Evolutionary conservation across 2,329 filamentous ascomycete genomes (phyloP).

Genomic region (Elsinoe ampelina): DNA sequence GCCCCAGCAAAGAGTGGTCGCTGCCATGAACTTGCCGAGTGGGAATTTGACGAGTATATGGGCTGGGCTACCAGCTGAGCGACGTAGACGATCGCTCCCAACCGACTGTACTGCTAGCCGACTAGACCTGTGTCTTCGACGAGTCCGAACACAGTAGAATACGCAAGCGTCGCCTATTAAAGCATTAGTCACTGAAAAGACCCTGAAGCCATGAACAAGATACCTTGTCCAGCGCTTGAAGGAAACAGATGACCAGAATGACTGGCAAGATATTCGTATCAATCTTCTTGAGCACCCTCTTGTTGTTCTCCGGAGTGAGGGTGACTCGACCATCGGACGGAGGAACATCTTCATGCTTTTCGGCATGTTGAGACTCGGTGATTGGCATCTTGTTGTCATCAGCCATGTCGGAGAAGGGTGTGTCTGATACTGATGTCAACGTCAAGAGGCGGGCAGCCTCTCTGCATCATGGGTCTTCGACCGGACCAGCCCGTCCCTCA

Average conservation of each 20-base stretch:
- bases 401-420: neutral
- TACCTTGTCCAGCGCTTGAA: slow-evolving; percentile 55
- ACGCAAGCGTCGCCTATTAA: slow-evolving; percentile 33
- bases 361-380: neutral
- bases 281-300: slow-evolving; percentile 42
- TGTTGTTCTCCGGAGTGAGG: slow-evolving; percentile 46
- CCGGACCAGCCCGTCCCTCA: neutral
- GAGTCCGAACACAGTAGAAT: slow-evolving; percentile 55
- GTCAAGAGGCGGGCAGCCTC: neutral
- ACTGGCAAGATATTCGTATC: slow-evolving; percentile 45
- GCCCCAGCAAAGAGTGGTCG: slow-evolving; percentile 45
- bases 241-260: slow-evolving; percentile 52
- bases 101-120: slow-evolving; percentile 47
- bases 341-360: neutral
- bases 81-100: slow-evolving; percentile 45
- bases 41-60: slow-evolving; percentile 51
- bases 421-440: neutral
- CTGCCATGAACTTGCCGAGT: slow-evolving; percentile 50
- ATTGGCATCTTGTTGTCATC: neutral
- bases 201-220: slow-evolving; percentile 25
- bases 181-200: neutral
- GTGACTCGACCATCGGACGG: slow-evolving; percentile 35
- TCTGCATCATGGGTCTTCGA: neutral
- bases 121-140: slow-evolving; percentile 49
- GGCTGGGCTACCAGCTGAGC: slow-evolving; percentile 47